These are phyloP conservation scores for Colletotrichum viniferum DNA, from an alignment of 2,329 filamentous ascomycete species.

Conservation along the genomic window DNA sequence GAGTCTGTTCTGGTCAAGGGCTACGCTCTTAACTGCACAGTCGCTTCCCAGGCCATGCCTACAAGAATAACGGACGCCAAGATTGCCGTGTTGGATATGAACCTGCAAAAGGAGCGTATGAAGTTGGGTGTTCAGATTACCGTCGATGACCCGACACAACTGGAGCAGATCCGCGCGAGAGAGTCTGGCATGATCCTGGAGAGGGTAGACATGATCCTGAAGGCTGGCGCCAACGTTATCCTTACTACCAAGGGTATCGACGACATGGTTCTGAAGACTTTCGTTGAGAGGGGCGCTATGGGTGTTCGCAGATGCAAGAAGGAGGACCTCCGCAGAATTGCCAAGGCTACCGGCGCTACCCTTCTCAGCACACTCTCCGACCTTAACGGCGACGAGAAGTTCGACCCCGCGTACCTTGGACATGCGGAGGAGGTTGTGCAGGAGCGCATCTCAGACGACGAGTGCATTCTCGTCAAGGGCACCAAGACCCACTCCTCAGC, in stretches of 20 bases:
- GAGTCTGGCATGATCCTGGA: constrained; percentile 94
- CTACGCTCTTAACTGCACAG: constrained; percentile 97
- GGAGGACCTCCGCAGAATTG: constrained; percentile 94
- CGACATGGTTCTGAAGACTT: constrained; percentile 91
- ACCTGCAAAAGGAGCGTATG: constrained; percentile 98
- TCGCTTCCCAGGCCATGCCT: constrained; percentile 97
- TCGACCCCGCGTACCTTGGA: constrained; percentile 87
- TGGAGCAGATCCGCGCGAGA: constrained; percentile 94
- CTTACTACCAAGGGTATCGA: constrained; percentile 99
- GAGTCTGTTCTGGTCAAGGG: constrained; percentile 94
- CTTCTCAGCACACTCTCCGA: constrained; percentile 93
- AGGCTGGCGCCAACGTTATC: constrained; percentile 94
- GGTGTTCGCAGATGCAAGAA: constrained; percentile 97
- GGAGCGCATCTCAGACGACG: constrained; percentile 97
- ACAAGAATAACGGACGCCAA: constrained; percentile 92
- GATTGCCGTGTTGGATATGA: constrained; percentile 97
- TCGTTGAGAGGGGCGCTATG: constrained; percentile 94
- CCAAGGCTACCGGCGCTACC: constrained; percentile 92
- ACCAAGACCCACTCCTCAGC: constrained; percentile 94
- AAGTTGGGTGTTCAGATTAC: constrained; percentile 99
- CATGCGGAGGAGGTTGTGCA: constrained; percentile 96
- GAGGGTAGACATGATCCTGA: constrained; percentile 95
- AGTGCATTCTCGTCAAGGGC: constrained; percentile 96
- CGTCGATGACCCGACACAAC: constrained; percentile 93
- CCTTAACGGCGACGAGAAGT: constrained; percentile 96